phyloP scores from a whole-genome alignment of 208 protist species.

The Herpetomonas muscarum region DNA sequence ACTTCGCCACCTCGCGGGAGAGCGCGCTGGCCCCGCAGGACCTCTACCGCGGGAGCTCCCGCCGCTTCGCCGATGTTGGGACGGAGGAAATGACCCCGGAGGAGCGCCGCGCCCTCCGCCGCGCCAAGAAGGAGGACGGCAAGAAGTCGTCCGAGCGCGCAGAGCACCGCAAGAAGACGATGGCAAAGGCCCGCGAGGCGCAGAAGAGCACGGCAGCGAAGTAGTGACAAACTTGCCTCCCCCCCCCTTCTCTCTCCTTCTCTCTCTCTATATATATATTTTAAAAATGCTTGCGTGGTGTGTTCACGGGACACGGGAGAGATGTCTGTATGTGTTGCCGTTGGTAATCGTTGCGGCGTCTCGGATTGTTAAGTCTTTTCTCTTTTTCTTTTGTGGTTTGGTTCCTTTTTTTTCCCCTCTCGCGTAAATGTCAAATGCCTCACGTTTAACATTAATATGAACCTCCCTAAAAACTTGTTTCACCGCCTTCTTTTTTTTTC shows the following conservation, averaged over 20 bases:
- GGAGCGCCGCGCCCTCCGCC: constrained; percentile 72
- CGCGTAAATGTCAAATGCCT: constrained; percentile 1
- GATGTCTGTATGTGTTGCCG: constrained; percentile 5
- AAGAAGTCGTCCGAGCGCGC: constrained; percentile 32
- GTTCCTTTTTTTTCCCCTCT: constrained; percentile 6
- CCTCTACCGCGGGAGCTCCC: constrained; percentile 57
- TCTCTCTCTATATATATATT: constrained; percentile 8
- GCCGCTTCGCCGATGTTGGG: constrained; percentile 66
- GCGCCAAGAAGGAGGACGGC: constrained; percentile 67
- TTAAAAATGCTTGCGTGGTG: not conserved
- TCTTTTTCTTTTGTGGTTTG: constrained; percentile 2
- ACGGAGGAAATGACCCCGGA: constrained; percentile 60
- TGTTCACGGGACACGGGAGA: not conserved
- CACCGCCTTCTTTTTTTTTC: too few relatives aligned
- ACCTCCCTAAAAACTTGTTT: too few relatives aligned
- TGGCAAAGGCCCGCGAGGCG: constrained; percentile 10
- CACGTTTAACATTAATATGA: too few relatives aligned
- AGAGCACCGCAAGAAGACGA: constrained; percentile 32
- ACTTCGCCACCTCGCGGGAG: constrained; percentile 78
- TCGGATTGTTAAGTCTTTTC: not conserved
- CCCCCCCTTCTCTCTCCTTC: not conserved
- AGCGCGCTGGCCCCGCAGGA: constrained; percentile 84
- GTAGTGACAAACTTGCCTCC: too few relatives aligned
- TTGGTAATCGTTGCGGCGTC: not conserved
- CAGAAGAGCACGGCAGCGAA: too few relatives aligned